Base-by-base conservation (phyloP, 106 monocot genomes). In the Apostasia ramifera region DNA sequence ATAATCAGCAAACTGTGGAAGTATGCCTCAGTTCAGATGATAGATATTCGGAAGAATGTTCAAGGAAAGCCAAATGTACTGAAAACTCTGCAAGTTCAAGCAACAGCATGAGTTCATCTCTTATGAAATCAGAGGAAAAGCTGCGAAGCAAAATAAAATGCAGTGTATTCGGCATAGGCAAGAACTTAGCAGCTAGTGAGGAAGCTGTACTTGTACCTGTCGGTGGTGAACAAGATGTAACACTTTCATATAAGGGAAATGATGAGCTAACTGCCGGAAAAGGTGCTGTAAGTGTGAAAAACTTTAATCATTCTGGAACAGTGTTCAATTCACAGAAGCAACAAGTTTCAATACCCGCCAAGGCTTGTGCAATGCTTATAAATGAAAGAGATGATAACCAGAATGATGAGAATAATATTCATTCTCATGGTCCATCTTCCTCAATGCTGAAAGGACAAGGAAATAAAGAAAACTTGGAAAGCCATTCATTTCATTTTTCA, bases 331-430 rank as follows among this genome's bases (percentile, higher is more conserved):
- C 66, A 66, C 51, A 78, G 9, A 70, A 67, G 60, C 76, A 80
- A 55, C 66, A 53, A 71, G 59, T 70, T 68, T 69, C 68, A 68
- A 11, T 64, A 26, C 68, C 58, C 43, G 78, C 81, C 9, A 79
- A 80, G 53, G 80, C 71, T 63, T 80, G 72, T 65, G 61, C 86
- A 73, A 71, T 76, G 66, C 58, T 42, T 39, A 59, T 67, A 71
- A 66, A 68, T 58, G 75, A 83, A 69, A 72, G 42, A 58, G 83
- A 76, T 53, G 26, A 14, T 58, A 69, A 70, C 55, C 55, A 67
- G 11, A 37, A 63, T 51, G 26, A 14, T n/a, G 7, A 67, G 44
- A 59, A 70, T 8, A 64, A 45, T 11, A 2, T 12, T 80, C 51
- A 62, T 42, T 13, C 8, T 56, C 43, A 48, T 54, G 38, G 58